Evolutionary conservation across 2,329 filamentous ascomycete genomes (phyloP).

Genomic region (Chrysoporthe cubensis): DNA sequence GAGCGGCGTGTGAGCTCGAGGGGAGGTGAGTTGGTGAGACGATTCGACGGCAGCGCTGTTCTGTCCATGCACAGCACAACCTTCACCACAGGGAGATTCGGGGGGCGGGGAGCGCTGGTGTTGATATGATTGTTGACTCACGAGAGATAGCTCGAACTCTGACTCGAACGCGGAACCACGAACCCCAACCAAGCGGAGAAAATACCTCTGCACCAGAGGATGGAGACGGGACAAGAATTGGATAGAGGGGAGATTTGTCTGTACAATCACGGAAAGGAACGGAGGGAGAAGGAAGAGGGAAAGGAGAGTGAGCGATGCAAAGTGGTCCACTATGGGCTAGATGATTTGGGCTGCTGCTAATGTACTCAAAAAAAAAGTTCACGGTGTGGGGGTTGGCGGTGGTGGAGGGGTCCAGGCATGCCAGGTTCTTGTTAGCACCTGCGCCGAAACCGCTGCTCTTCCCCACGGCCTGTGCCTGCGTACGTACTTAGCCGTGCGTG

Average conservation of each 20-base stretch:
- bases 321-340: constrained; percentile 1
- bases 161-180: constrained; percentile 27
- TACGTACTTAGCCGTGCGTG: too few species aligned
- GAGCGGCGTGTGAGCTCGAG: not conserved
- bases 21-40: not conserved
- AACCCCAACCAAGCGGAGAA: constrained; percentile 13
- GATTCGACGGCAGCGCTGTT: not conserved
- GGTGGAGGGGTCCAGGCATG: constrained; percentile 1
- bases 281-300: constrained; percentile 2
- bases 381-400: not conserved
- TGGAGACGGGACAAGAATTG: constrained; percentile 2
- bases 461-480: not conserved
- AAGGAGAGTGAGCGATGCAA: constrained; percentile 2
- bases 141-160: constrained; percentile 22
- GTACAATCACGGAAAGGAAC: constrained; percentile 1
- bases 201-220: constrained; percentile 15
- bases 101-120: not conserved
- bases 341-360: not conserved
- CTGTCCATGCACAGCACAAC: not conserved
- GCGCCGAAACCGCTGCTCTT: constrained; percentile 5
- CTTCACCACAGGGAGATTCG: not conserved
- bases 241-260: constrained; percentile 28
- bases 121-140: constrained; percentile 26
- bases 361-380: not conserved
- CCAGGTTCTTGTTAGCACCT: not conserved